These are phyloP conservation scores for Datisca glomerata DNA, from an alignment of 306 rosid genomes.

Conservation along the genomic window DNA sequence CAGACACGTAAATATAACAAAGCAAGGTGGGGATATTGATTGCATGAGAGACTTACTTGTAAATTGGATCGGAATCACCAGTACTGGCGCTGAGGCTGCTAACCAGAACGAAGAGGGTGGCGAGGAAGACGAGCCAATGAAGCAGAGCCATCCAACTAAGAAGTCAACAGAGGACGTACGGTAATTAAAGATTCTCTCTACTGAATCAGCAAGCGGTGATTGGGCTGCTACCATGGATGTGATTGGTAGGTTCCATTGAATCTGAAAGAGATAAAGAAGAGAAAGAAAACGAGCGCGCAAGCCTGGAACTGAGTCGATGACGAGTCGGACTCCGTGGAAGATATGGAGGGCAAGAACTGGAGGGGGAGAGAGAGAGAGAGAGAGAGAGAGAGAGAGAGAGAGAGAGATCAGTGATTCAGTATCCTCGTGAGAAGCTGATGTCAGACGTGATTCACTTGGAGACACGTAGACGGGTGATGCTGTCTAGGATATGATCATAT, in stretches of 20 bases:
- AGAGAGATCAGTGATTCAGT: conserved; percentile 1
- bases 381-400: background rate
- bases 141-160: conserved; percentile 43
- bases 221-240: conserved; percentile 18
- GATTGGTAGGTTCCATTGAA: conserved; percentile 4
- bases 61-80: conserved; percentile 78
- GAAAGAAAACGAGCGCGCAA: background rate
- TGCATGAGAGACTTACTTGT: conserved; percentile 27
- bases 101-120: conserved; percentile 21
- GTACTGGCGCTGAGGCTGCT: conserved; percentile 34
- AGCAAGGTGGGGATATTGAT: background rate
- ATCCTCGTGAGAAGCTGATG: conserved; percentile 4
- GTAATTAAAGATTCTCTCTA: conserved; percentile 10
- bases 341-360: background rate
- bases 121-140: conserved; percentile 25
- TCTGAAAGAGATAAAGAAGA: conserved; percentile 7
- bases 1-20: too few relatives aligned
- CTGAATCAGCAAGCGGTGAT: conserved; percentile 24
- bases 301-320: conserved; percentile 14
- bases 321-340: conserved; percentile 4
- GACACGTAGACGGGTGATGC: conserved; percentile 13
- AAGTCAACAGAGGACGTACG: conserved; percentile 31
- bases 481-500: background rate
- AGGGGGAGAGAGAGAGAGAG: background rate
- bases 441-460: conserved; percentile 2